A percentile compares a stretch with the other conserved stretches of the same genome.
phyloP scores from a whole-genome alignment of 2,329 filamentous ascomycete species.

The Aspergillus puulaauensis region DNA sequence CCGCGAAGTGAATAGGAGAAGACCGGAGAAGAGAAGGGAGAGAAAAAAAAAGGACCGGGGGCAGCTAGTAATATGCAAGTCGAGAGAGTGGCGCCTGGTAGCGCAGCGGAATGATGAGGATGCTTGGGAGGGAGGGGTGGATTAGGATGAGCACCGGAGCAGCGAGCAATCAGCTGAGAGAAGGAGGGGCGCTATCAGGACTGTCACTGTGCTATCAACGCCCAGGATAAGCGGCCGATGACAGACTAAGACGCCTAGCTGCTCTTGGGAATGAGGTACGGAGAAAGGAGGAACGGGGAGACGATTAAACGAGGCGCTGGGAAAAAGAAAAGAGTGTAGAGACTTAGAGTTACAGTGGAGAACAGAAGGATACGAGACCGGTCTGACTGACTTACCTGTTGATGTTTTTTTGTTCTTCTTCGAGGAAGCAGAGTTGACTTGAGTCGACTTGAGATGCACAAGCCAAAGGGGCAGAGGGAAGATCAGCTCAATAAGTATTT shows the following conservation, averaged over 20 bases:
- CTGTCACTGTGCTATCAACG: constrained; percentile 4
- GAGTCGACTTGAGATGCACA: background rate
- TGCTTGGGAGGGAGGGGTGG: constrained; percentile 14
- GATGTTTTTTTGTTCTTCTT: background rate
- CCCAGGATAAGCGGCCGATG: constrained; percentile 15
- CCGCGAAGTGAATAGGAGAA: constrained; percentile 15
- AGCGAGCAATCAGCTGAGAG: constrained; percentile 29
- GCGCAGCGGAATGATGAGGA: constrained; percentile 8
- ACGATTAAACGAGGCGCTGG: background rate
- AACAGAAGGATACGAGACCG: background rate
- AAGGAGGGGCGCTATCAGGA: constrained; percentile 15
- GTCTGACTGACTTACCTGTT: background rate
- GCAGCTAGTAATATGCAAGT: constrained; percentile 25
- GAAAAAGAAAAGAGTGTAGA: background rate
- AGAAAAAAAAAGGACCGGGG: constrained; percentile 17
- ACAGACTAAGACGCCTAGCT: constrained; percentile 9
- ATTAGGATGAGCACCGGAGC: constrained; percentile 24
- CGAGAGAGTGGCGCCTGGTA: constrained; percentile 19
- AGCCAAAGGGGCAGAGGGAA: constrained; percentile 4
- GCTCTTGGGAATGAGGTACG: constrained; percentile 7
- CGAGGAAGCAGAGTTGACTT: background rate
- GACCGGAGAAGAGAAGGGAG: constrained; percentile 6
- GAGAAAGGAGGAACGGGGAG: background rate
- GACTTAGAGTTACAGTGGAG: background rate
- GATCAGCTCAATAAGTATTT: constrained; percentile 3